Percentiles rank a stretch among this genome's conserved stretches.
phyloP scores from a whole-genome alignment of 2,329 filamentous ascomycete genomes.

The Aurifilum marmelostoma region DNA sequence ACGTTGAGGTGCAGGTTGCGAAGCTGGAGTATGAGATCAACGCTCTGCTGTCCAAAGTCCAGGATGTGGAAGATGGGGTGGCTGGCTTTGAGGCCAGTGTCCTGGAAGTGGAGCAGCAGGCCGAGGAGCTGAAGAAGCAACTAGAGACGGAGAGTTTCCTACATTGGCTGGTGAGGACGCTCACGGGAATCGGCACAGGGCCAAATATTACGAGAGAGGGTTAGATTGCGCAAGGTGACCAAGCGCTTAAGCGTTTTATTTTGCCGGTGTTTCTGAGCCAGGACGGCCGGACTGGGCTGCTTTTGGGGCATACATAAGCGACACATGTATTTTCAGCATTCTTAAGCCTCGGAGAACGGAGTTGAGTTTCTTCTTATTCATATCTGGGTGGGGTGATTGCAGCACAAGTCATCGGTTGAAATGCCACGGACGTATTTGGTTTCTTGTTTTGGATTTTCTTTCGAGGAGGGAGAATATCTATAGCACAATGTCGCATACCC shows the following conservation, averaged over 20 bases:
- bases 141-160: conserved; percentile 67
- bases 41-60: conserved; percentile 75
- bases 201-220: conserved; percentile 54
- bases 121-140: conserved; percentile 64
- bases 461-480: conserved; percentile 28
- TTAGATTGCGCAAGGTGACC: background rate
- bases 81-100: conserved; percentile 80
- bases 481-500: conserved; percentile 25
- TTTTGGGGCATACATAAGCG: background rate
- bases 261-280: background rate
- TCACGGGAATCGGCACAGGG: conserved; percentile 64
- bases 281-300: background rate
- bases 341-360: conserved; percentile 22
- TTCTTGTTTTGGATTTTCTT: conserved; percentile 3
- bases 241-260: background rate
- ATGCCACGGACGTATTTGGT: background rate
- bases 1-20: conserved; percentile 78
- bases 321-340: conserved; percentile 14
- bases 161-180: conserved; percentile 64
- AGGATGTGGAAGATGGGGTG: conserved; percentile 85
- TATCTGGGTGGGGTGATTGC: background rate
- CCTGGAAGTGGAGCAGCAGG: conserved; percentile 67
- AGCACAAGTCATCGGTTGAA: background rate
- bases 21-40: conserved; percentile 93
- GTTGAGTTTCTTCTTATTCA: conserved; percentile 6